A percentile compares a stretch with the other conserved stretches of the same genome.
phyloP scores from a whole-genome alignment of 1,139 yeast species.

The Zygosaccharomyces pseudobailii region DNA sequence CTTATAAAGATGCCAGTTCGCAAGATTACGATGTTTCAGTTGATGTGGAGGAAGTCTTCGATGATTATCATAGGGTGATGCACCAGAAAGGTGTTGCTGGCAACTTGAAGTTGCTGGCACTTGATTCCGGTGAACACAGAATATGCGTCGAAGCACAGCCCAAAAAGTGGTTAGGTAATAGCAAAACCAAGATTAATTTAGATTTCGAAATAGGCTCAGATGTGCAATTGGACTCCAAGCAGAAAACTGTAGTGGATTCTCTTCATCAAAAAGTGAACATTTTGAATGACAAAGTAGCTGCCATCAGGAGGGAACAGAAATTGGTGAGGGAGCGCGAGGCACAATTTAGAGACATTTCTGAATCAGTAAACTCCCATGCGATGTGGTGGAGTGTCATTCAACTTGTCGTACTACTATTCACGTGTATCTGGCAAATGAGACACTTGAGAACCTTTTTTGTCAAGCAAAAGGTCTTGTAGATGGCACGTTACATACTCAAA shows the following conservation, averaged over 20 bases:
- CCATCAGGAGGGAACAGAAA: conserved; percentile 59
- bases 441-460: conserved; percentile 61
- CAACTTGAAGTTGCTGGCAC: conserved; percentile 63
- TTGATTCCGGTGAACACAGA: conserved; percentile 68
- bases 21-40: conserved; percentile 44
- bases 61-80: conserved; percentile 62
- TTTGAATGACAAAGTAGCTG: conserved; percentile 50
- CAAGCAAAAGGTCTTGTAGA: conserved; percentile 57
- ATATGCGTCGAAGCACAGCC: conserved; percentile 65
- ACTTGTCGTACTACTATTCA: conserved; percentile 47
- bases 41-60: conserved; percentile 59
- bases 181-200: conserved; percentile 43
- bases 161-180: conserved; percentile 53
- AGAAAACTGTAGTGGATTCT: conserved; percentile 44
- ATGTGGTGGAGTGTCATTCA: conserved; percentile 64
- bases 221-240: conserved; percentile 47
- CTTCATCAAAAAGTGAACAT: conserved; percentile 50
- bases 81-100: conserved; percentile 58
- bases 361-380: conserved; percentile 59
- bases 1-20: conserved; percentile 42
- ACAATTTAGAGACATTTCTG: conserved; percentile 61
- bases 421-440: conserved; percentile 65
- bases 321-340: conserved; percentile 69
- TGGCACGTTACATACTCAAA: neutral
- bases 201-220: conserved; percentile 52